These are phyloP conservation scores for Nasturtium officinale DNA, from an alignment of 345 rosid genomes.

Conservation along the genomic window DNA sequence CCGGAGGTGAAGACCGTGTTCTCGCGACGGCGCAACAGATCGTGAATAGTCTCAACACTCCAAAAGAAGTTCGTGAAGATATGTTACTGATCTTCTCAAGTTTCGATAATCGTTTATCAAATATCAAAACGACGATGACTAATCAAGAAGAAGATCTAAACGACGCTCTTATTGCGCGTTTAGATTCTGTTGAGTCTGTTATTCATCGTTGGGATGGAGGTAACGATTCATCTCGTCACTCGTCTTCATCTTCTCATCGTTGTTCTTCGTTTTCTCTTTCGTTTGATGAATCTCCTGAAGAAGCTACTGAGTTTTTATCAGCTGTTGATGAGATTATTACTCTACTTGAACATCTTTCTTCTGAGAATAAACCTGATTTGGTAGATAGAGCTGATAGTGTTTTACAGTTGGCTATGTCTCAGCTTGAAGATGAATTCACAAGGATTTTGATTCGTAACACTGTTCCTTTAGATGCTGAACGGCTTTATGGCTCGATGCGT, in stretches of 20 bases:
- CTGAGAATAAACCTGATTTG: slow-evolving; percentile 51
- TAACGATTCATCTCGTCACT: slow-evolving; percentile 45
- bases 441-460: slow-evolving; percentile 72
- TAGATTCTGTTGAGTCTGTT: slow-evolving; percentile 71
- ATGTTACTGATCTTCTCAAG: slow-evolving; percentile 92
- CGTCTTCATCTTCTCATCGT: slow-evolving; percentile 50
- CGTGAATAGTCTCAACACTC: slow-evolving; percentile 87
- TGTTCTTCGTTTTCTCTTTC: slow-evolving; percentile 43
- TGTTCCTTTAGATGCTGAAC: slow-evolving; percentile 76
- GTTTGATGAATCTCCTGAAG: slow-evolving; percentile 76
- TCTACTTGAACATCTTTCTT: slow-evolving; percentile 53
- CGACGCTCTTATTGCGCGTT: slow-evolving; percentile 43
- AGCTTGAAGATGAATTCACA: slow-evolving; percentile 90
- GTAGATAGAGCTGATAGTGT: slow-evolving; percentile 84
- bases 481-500: slow-evolving; percentile 81
- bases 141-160: slow-evolving; percentile 43
- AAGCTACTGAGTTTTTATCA: slow-evolving; percentile 62
- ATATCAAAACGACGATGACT: slow-evolving; percentile 71
- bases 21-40: slow-evolving; percentile 98
- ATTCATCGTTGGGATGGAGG: slow-evolving; percentile 64
- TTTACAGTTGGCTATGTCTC: slow-evolving; percentile 90
- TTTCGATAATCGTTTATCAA: slow-evolving; percentile 91
- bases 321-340: slow-evolving; percentile 81
- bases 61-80: slow-evolving; percentile 89
- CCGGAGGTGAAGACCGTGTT: slow-evolving; percentile 81